Conservation (phyloP, 345 rosid species). For the Pistacia atlantica region DNA sequence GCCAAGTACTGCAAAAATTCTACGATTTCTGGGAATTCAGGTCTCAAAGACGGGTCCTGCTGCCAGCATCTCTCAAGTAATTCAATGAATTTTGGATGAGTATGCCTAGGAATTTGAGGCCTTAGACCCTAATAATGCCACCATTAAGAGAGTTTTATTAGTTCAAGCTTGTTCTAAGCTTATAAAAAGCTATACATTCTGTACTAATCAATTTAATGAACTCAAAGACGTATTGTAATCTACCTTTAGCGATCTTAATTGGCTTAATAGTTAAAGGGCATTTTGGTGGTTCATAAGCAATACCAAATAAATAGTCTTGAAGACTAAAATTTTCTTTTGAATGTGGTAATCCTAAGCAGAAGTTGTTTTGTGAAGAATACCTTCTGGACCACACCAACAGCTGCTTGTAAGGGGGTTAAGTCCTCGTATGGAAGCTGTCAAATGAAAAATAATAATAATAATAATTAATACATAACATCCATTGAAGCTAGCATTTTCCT, state of each 20-base stretch:
- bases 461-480: background rate
- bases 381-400: conserved; percentile 69
- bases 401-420: conserved; percentile 67
- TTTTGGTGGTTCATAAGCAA: conserved; percentile 8
- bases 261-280: background rate
- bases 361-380: conserved; percentile 27
- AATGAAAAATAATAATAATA: conserved; percentile 7
- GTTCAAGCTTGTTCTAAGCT: background rate
- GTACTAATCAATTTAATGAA: background rate
- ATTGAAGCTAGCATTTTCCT: background rate
- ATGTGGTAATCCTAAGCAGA: background rate
- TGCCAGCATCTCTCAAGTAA: conserved; percentile 71
- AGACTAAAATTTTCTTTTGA: background rate
- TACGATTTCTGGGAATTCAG: conserved; percentile 61
- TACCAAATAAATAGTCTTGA: background rate
- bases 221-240: background rate
- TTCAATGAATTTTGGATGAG: conserved; percentile 50
- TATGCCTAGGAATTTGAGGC: conserved; percentile 52
- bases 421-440: conserved; percentile 62
- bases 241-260: background rate
- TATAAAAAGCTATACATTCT: background rate
- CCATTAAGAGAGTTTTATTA: background rate
- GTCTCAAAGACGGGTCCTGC: conserved; percentile 55
- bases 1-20: conserved; percentile 42
- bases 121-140: conserved; percentile 62